Conservation (phyloP, 2,329 filamentous ascomycete species). For the Ampelomyces quisqualis region DNA sequence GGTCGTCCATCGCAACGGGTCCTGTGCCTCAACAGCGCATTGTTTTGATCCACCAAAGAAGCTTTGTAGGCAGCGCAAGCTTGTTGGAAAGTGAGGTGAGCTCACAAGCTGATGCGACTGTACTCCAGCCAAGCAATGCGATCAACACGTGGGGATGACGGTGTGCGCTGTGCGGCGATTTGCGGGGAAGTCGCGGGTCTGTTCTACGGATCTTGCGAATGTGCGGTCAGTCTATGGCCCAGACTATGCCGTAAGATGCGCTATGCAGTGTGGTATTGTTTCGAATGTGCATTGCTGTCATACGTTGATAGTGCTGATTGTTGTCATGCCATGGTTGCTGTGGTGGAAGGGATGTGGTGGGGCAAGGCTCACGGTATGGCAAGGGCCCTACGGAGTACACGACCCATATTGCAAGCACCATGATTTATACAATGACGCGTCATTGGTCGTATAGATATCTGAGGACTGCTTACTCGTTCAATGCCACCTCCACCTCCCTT, state of each 20-base stretch:
- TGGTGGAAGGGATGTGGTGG: conserved; percentile 16
- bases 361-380: conserved; percentile 11
- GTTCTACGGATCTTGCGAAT: conserved; percentile 6
- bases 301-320: conserved; percentile 10
- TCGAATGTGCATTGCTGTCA: conserved; percentile 16
- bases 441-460: conserved; percentile 1
- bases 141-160: not conserved
- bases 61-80: conserved; percentile 9
- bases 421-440: not conserved
- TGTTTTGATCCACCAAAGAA: conserved; percentile 5
- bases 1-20: conserved; percentile 29
- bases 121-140: not conserved
- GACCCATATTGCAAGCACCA: conserved; percentile 1
- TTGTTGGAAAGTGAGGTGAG: conserved; percentile 1
- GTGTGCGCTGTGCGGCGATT: not conserved
- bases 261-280: conserved; percentile 14
- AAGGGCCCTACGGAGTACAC: conserved; percentile 12
- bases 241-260: conserved; percentile 8
- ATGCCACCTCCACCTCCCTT: not conserved
- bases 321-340: conserved; percentile 25
- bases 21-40: conserved; percentile 8
- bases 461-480: not conserved
- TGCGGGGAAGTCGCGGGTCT: conserved; percentile 27
- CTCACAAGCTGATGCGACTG: conserved; percentile 5
- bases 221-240: conserved; percentile 20